These are phyloP conservation scores for Ophiosphaerella narmari DNA, from an alignment of 2,329 filamentous ascomycete genomes.

Conservation along the genomic window DNA sequence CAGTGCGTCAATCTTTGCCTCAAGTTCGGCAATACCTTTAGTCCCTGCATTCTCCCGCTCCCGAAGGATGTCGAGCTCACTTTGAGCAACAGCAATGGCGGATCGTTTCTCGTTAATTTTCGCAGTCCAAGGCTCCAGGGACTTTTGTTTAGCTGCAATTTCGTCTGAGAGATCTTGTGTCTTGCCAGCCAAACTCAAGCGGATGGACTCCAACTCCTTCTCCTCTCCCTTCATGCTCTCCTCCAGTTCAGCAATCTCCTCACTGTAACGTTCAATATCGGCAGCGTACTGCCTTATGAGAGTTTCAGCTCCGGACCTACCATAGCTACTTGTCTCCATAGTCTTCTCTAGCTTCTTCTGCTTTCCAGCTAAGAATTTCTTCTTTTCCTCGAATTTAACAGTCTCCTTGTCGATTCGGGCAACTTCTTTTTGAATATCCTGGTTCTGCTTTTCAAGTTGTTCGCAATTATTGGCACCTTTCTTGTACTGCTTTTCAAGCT, in stretches of 20 bases:
- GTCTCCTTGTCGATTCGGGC: conserved; percentile 93
- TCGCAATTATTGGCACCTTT: conserved; percentile 84
- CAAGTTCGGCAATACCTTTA: conserved; percentile 79
- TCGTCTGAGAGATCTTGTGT: conserved; percentile 93
- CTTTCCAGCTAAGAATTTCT: conserved; percentile 89
- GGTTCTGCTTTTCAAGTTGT: conserved; percentile 77
- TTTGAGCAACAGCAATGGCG: conserved; percentile 89
- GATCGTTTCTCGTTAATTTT: conserved; percentile 98
- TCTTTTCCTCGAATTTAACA: conserved; percentile 97
- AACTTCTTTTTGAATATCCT: conserved; percentile 81
- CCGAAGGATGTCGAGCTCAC: conserved; percentile 86
- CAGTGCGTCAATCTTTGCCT: conserved; percentile 76
- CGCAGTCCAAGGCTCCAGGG: conserved; percentile 92
- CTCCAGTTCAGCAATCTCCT: conserved; percentile 79
- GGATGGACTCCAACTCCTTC: conserved; percentile 77
- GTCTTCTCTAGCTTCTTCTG: conserved; percentile 94
- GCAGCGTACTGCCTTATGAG: conserved; percentile 76
- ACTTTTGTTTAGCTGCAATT: conserved; percentile 89
- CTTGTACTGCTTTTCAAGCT: conserved; percentile 82
- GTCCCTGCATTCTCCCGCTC: conserved; percentile 89
- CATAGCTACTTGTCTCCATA: conserved; percentile 75
- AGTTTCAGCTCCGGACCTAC: conserved; percentile 73
- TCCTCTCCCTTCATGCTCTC: conserved; percentile 78
- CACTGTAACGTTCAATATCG: conserved; percentile 76
- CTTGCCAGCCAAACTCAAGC: conserved; percentile 89